Evolutionary conservation across 768 basidiomycete species (phyloP), one percentile per base, ranked within the genome.

Genomic region (Antrodiella citrinella): DNA sequence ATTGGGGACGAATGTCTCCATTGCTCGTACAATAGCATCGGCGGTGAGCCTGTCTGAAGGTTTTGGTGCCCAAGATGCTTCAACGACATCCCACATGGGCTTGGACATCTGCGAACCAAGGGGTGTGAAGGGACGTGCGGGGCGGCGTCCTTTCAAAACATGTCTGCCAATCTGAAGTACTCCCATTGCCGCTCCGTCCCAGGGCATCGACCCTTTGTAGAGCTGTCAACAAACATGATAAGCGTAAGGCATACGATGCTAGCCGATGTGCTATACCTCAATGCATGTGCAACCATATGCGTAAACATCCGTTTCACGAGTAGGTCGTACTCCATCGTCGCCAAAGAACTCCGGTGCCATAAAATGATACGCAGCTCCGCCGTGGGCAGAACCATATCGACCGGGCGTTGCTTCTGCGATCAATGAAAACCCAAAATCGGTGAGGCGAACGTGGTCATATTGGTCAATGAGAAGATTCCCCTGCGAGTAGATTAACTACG

Each of bases 391-490:
- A 10, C 12, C 41, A 24, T 52, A 52, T 41, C 7, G 15, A 10
- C n/a, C 10, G 47, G 39, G 41, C 15, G 24, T 21, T 12, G 46
- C 51, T n/a, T 40, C 4, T 1, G 22, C 22, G 20, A 11, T 47
- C 21, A 48, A 22, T 9, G 51, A 35, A 11, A 52, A 41, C 12
- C 51, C 51, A 26, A 52, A 52, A 40, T 52, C 51, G 3, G 47
- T 30, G 3, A 52, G 24, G 3, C n/a, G 15, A 4, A 41, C 47
- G 22, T 23, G 12, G 4, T 44, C 51, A 20, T 47, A 26, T 4
- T 44, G 25, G 23, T 47, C 47, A 19, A 52, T 26, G 23, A 52
- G 47, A 26, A 52, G 21, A 30, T 52, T 52, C n/a, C 11, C 19
- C 51, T 51, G 23, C n/a, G n/a, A n/a, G n/a, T n/a, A n/a, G n/a